Base-by-base conservation (phyloP, 768 basidiomycete species). In the Naematelia aurantialba region DNA sequence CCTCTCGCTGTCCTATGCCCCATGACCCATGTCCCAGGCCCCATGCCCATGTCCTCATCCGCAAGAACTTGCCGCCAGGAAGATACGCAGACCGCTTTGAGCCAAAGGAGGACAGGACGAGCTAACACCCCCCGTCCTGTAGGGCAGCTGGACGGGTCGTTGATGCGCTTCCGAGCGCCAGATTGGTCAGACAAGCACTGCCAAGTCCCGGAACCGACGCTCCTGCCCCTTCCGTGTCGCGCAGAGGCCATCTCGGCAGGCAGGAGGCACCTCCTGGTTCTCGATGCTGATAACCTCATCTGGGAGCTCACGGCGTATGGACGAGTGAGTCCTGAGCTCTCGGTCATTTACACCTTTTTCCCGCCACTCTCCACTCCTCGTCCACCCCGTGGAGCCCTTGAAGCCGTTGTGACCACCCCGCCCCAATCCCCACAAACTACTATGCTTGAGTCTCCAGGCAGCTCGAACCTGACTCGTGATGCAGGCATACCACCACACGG, bases 401-500 rank as follows among this genome's bases (percentile, higher is more conserved):
- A 14, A 17, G 11, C 45, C 22, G 22, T 5, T 27, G 21, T 25
- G 5, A 12, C 11, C 26, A 22, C 14, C 21, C 42, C 21, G 14
- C 42, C 42, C 42, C 42, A 19, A 22, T 8, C 19, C 21, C 25
- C 46, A 48, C 11, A 17, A 8, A 8, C n/a, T 48, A 8, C 46
- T 19, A 19, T 8, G n/a, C 14, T 44, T 2, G 42, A 14, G 14
- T 3, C 42, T 14, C 3, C 42, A 19, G 14, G 1, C 42, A 14
- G 3, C 34, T n/a, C n/a, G n/a, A n/a, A n/a, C n/a, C n/a, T n/a
- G n/a, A n/a, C n/a, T n/a, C n/a, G n/a, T n/a, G n/a, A n/a, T n/a
- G 48, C 53, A 75, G 72, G 69, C 69, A 13, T 73, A 69, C 54
- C 61, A 67, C 34, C 74, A 75, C 48, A 72, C 69, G 2, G 48